Conservation (phyloP, 2,329 filamentous ascomycete species). For the Clarireedia hainanense region DNA sequence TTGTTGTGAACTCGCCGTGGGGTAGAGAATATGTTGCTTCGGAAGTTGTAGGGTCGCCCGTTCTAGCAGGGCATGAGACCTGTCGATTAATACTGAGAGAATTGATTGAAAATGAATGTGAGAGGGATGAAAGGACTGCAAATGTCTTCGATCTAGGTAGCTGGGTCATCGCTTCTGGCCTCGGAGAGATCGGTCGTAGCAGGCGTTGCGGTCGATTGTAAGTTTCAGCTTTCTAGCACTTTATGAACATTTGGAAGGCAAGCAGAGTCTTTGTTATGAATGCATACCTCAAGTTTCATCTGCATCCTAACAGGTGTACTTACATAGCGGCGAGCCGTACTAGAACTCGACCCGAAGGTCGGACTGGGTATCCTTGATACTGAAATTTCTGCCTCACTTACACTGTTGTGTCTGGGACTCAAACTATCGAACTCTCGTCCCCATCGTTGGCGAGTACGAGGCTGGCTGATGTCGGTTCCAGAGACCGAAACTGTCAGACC, state of each 20-base stretch:
- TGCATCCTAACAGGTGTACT: slow-evolving; percentile 11
- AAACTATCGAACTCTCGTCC: not conserved
- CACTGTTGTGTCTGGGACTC: not conserved
- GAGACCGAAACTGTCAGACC: slow-evolving; percentile 18
- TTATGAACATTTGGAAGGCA: not conserved
- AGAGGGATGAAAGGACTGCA: slow-evolving; percentile 38
- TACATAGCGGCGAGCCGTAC: slow-evolving; percentile 11
- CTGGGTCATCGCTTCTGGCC: slow-evolving; percentile 1
- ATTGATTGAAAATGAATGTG: slow-evolving; percentile 34
- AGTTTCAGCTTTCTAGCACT: not conserved
- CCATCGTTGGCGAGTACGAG: not conserved
- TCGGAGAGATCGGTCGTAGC: slow-evolving; percentile 14
- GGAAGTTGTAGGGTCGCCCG: slow-evolving; percentile 9
- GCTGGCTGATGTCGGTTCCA: slow-evolving; percentile 12
- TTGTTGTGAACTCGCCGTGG: slow-evolving; percentile 6
- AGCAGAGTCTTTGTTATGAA: not conserved
- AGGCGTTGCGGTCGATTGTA: slow-evolving; percentile 10
- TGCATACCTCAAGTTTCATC: slow-evolving; percentile 17
- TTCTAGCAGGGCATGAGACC: slow-evolving; percentile 6
- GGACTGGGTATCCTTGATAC: slow-evolving; percentile 10
- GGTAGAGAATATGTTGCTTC: slow-evolving; percentile 4
- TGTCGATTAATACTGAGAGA: slow-evolving; percentile 9
- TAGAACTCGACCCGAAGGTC: not conserved
- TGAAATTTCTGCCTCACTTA: not conserved
- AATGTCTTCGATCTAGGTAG: slow-evolving; percentile 39